phyloP scores from a whole-genome alignment of 331 rosid genomes.

The Quercus lobata region DNA sequence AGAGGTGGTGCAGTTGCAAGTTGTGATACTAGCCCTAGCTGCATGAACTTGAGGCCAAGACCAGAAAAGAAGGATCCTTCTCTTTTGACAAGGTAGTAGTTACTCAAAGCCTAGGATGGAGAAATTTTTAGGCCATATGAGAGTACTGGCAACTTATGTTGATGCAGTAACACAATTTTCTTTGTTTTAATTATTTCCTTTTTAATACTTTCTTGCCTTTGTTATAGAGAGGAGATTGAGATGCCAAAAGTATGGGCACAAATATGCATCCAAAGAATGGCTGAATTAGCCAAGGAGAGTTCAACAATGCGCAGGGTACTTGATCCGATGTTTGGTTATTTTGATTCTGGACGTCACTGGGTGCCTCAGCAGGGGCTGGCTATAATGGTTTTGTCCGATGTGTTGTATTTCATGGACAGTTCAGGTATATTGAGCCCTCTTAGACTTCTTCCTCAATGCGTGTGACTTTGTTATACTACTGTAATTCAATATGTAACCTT shows the following conservation, averaged over 20 bases:
- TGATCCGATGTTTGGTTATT: slow-evolving; percentile 88
- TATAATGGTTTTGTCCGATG: slow-evolving; percentile 68
- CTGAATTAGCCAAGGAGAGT: slow-evolving; percentile 87
- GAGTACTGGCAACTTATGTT: neutral
- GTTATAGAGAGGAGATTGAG: slow-evolving; percentile 80
- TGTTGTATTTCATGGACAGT: slow-evolving; percentile 73
- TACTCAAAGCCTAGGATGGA: neutral
- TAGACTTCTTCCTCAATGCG: neutral
- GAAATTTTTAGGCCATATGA: neutral
- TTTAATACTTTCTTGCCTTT: slow-evolving; percentile 3
- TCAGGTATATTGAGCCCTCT: slow-evolving; percentile 45
- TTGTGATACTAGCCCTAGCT: slow-evolving; percentile 40
- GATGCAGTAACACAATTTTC: neutral
- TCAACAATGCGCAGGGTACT: slow-evolving; percentile 87
- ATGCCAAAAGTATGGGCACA: slow-evolving; percentile 87
- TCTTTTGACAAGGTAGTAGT: slow-evolving; percentile 57
- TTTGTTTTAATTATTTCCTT: neutral
- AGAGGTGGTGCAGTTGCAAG: slow-evolving; percentile 50
- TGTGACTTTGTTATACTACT: neutral
- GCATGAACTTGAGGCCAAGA: slow-evolving; percentile 48
- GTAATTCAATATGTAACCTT: neutral
- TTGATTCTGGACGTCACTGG: slow-evolving; percentile 86
- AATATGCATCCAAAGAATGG: slow-evolving; percentile 87
- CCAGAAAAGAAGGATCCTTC: slow-evolving; percentile 82
- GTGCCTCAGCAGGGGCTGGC: slow-evolving; percentile 73